Conservation (phyloP, 768 basidiomycete species). For the Dioszegia crocea region DNA sequence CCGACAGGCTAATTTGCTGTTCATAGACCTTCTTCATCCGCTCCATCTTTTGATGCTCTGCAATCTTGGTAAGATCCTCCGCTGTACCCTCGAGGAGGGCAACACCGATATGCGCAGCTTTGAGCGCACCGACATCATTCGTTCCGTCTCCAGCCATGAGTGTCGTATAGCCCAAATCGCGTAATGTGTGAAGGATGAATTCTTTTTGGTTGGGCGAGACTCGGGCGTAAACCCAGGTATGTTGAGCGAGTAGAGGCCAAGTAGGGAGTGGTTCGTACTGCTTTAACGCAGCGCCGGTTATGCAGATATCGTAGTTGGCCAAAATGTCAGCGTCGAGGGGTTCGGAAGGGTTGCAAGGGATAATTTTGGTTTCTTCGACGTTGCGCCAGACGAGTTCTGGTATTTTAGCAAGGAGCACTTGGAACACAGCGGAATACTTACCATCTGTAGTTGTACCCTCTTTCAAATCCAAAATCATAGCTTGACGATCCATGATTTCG, state of each 20-base stretch:
- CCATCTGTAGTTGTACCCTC: constrained; percentile 72
- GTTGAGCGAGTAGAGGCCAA: constrained; percentile 78
- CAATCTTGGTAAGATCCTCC: constrained; percentile 88
- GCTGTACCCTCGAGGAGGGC: constrained; percentile 84
- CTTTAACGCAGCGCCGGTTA: constrained; percentile 89
- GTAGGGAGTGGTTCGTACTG: constrained; percentile 67
- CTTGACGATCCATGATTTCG: constrained; percentile 93
- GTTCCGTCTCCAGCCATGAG: constrained; percentile 99
- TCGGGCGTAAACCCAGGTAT: constrained; percentile 97
- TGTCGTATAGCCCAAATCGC: constrained; percentile 81
- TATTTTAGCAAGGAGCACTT: not conserved
- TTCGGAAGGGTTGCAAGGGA: constrained; percentile 73
- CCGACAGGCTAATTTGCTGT: constrained; percentile 83
- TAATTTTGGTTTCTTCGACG: constrained; percentile 84
- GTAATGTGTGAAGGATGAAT: constrained; percentile 83
- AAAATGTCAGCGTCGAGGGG: constrained; percentile 75
- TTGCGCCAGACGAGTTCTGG: constrained; percentile 86
- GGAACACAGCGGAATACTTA: constrained; percentile 49
- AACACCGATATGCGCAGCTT: constrained; percentile 95
- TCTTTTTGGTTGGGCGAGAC: constrained; percentile 96
- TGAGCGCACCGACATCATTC: constrained; percentile 96
- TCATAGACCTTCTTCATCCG: constrained; percentile 96
- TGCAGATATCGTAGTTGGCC: constrained; percentile 87
- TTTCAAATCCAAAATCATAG: constrained; percentile 81
- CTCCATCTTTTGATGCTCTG: constrained; percentile 83